Evolutionary conservation across 1,139 yeast genomes (phyloP), one percentile per base, ranked within the genome.

Genomic region (Casaregolazyma suthepensis): DNA sequence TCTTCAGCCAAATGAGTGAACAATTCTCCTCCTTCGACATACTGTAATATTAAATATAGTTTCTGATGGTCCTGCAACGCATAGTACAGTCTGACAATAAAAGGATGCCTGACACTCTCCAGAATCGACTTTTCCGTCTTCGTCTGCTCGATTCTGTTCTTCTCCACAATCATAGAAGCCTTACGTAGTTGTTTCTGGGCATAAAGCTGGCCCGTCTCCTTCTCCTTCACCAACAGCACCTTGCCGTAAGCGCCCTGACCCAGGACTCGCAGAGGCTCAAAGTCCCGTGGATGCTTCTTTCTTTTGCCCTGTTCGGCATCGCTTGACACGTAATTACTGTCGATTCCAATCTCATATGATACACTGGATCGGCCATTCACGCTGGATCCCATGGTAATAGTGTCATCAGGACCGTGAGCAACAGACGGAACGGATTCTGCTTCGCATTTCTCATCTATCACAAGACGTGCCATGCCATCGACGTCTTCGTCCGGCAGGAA

Each of bases 221-320:
- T 70, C 64, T 88, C 91, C 53, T 83, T 78, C 0, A 90, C 97
- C 10, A 90, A 71, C 19, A 88, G 66, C 1, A 90, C 98, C 66
- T 88, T 89, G 5, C 98, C 97, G 63, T 88, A 90, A 13, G 96
- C 90, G 2, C 97, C 97, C 58, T 83, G 81, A 0, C 97, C 97
- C n/a, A 90, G 73, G 0, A 89, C 94, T 67, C 83, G 85, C 10
- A 90, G 71, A 1, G 87, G 87, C 59, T 80, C 83, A 63, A 90
- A 90, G 66, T 90, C 96, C 1, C 74, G 62, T 1, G 81, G 75
- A 6, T 55, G 59, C 59, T 68, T 59, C 64, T 71, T 59, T 29
- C 56, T 47, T 40, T 51, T 42, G 43, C 52, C 52, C 15, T 50
- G 45, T 48, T 45, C 53, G 9, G 66, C 64, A 50, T 58, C 60